phyloP scores from a whole-genome alignment of 352 stramenopile genomes.

The Globisporangium nodosum region DNA sequence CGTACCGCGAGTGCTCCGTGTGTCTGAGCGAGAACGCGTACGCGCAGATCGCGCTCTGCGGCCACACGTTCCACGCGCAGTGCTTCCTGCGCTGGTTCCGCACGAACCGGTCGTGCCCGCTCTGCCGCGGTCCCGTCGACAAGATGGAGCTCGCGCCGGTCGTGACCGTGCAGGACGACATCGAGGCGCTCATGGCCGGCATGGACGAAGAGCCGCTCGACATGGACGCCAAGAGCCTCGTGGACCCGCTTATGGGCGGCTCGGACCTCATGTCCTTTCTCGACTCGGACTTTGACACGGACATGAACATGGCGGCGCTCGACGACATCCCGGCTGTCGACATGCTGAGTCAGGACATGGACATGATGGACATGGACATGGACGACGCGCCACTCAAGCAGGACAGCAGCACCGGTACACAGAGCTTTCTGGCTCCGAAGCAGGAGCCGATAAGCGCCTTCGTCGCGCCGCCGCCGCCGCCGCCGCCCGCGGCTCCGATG shows the following conservation, averaged over 20 bases:
- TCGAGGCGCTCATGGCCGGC: conserved; percentile 76
- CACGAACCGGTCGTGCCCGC: conserved; percentile 60
- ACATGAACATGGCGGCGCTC: conserved; percentile 64
- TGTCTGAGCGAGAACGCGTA: conserved; percentile 69
- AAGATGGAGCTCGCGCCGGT: conserved; percentile 48
- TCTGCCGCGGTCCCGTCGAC: conserved; percentile 62
- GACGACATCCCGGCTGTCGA: conserved; percentile 27
- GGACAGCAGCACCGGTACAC: background rate
- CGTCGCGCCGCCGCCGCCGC: background rate
- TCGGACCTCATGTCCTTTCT: conserved; percentile 49
- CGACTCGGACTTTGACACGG: conserved; percentile 45
- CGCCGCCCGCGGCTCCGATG: conserved; percentile 13
- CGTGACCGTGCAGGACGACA: conserved; percentile 46
- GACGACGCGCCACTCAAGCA: conserved; percentile 14
- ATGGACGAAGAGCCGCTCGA: conserved; percentile 47
- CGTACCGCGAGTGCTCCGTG: conserved; percentile 64
- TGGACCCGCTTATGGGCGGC: conserved; percentile 31
- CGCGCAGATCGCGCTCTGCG: conserved; percentile 58
- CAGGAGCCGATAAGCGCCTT: conserved; percentile 3
- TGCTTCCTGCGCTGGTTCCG: conserved; percentile 82
- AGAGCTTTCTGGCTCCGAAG: conserved; percentile 6
- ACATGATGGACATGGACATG: conserved; percentile 29
- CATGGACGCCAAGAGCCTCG: conserved; percentile 21
- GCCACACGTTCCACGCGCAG: conserved; percentile 73
- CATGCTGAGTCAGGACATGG: conserved; percentile 12